Evolutionary conservation across 176 grass and related monocot genomes (phyloP).

Genomic region (Carex cristatella): DNA sequence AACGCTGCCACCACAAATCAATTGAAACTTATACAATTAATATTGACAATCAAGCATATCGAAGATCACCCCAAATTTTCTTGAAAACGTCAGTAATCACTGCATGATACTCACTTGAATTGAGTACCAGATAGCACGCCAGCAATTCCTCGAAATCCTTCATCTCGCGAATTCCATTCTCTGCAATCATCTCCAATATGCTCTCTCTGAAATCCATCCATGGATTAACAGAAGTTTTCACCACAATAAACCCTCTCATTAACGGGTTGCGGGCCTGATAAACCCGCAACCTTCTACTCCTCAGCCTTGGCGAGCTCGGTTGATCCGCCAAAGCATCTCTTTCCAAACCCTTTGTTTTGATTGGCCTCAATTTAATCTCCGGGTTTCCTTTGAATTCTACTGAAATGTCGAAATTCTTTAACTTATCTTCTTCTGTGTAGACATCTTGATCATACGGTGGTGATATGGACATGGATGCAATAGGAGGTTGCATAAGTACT

Average conservation of each 20-base stretch:
- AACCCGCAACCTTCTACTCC: slow-evolving; percentile 17
- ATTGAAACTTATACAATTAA: neutral
- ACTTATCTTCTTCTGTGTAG: slow-evolving; percentile 21
- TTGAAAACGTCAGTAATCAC: slow-evolving; percentile 68
- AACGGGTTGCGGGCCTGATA: slow-evolving; percentile 36
- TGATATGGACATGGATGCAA: neutral
- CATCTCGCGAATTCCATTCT: slow-evolving; percentile 34
- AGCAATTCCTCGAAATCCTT: slow-evolving; percentile 57
- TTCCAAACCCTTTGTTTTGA: slow-evolving; percentile 39
- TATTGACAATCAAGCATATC: neutral
- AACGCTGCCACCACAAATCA: too few relatives aligned
- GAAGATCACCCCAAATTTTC: slow-evolving; percentile 33
- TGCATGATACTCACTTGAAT: slow-evolving; percentile 59
- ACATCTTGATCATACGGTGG: slow-evolving; percentile 3
- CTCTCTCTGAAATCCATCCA: slow-evolving; percentile 70
- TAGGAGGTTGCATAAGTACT: slow-evolving; percentile 1
- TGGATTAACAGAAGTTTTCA: slow-evolving; percentile 58
- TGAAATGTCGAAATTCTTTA: slow-evolving; percentile 32
- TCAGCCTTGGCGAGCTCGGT: neutral
- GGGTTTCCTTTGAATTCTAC: neutral
- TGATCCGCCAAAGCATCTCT: neutral
- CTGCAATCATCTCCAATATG: slow-evolving; percentile 70
- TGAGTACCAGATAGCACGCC: slow-evolving; percentile 73
- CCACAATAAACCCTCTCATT: slow-evolving; percentile 40
- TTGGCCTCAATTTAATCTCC: slow-evolving; percentile 67